Base-by-base conservation (phyloP, 139 green algal genomes). In the Chlorella ohadii region DNA sequence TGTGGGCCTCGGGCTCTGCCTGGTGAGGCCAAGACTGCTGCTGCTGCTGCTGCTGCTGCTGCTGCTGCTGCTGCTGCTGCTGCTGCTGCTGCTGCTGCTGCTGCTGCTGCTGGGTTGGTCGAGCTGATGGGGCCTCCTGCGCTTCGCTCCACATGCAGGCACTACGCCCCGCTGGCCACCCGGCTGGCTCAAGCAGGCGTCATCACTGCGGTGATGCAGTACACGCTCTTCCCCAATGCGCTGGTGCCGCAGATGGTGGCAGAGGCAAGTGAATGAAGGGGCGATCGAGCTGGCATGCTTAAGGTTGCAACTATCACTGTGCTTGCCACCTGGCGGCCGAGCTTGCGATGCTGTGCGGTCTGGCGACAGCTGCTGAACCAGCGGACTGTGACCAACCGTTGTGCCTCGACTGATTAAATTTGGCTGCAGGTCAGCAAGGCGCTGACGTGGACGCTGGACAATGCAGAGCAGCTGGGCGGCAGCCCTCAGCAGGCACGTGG, bases 131-230 rank as follows among this genome's bases (percentile, higher is more conserved):
- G n/a, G n/a, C n/a, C n/a, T n/a, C n/a, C n/a, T 78, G 41, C 11
- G 33, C n/a, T n/a, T 1, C 64, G 47, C 47, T 59, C 25, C 15
- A 51, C 44, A 22, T 39, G 71, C 71, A 57, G 44, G 93, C 92
- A 95, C 74, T 97, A 96, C 78, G 81, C 90, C 1, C 90, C 92
- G 0, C 88, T 97, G 87, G 93, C 92, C 1, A 82, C 78, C 1
- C 72, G 90, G 4, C 87, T 96, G 38, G 87, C 91, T 4, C 89
- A 96, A 84, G 84, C 85, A 19, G 94, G 94, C 0, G 90, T 95
- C 19, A 76, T 93, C 33, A 91, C 16, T 9, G n/a, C 25, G 4
- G 47, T 33, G 31, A 55, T 47, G 73, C 59, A 28, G 59, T 72
- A 71, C 9, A 92, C 80, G 16, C 86, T 96, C 19, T 96, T 92